Conservation (phyloP, 768 basidiomycete genomes). For the Strobilomyces confusus region DNA sequence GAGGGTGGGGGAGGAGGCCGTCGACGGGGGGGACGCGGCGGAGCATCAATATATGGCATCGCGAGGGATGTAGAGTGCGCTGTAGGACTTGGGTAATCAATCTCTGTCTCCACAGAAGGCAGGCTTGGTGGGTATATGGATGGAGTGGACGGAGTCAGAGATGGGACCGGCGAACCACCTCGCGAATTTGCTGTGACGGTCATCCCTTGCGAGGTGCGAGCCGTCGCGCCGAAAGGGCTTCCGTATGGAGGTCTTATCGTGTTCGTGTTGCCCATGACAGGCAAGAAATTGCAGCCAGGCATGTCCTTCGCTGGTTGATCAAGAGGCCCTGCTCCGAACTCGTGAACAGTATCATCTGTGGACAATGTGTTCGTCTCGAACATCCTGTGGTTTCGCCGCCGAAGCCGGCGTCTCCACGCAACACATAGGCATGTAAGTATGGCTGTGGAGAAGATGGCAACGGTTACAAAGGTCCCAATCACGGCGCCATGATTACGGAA, state of each 20-base stretch:
- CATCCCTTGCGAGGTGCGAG: constrained; percentile 15
- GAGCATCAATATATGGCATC: constrained; percentile 3
- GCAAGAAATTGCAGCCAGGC: constrained; percentile 5
- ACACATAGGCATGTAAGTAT: constrained; percentile 41
- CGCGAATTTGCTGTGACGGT: constrained; percentile 21
- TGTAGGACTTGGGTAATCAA: constrained; percentile 16
- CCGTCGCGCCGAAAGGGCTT: constrained; percentile 1
- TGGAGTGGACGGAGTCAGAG: constrained; percentile 42
- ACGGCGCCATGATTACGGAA: constrained; percentile 66
- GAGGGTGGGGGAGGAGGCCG: constrained; percentile 11
- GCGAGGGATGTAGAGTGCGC: not conserved
- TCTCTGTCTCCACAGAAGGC: constrained; percentile 28
- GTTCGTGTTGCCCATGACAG: not conserved
- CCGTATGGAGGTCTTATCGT: not conserved
- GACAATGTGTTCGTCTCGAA: constrained; percentile 34
- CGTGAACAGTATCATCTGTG: constrained; percentile 19
- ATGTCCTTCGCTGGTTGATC: constrained; percentile 25
- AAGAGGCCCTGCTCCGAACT: constrained; percentile 32
- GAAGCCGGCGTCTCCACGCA: constrained; percentile 36
- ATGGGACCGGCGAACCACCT: constrained; percentile 13
- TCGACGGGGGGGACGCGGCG: constrained; percentile 13
- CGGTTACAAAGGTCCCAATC: constrained; percentile 67
- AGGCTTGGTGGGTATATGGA: constrained; percentile 49
- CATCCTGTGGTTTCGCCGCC: constrained; percentile 37
- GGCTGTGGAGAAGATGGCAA: constrained; percentile 53